Conservation (phyloP, 2,329 filamentous ascomycete genomes). For the Cercospora citrullina region DNA sequence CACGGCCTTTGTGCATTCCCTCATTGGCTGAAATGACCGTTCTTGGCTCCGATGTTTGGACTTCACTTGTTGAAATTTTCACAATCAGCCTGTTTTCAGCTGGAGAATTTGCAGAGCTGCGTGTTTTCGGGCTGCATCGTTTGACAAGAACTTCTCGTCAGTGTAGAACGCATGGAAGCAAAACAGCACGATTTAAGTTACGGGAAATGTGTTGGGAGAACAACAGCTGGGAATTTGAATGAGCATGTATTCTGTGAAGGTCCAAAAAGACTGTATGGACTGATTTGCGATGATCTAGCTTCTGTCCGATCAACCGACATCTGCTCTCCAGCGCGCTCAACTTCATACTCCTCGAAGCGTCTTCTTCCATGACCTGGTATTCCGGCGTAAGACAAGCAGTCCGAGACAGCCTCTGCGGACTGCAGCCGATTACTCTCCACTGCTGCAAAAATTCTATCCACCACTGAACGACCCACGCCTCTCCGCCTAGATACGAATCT, state of each 20-base stretch:
- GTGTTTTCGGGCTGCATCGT: too few species aligned
- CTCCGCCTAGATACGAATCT: neutral
- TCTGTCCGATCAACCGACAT: neutral
- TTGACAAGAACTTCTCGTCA: too few species aligned
- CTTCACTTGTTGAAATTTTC: neutral
- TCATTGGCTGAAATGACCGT: neutral
- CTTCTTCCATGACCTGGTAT: neutral
- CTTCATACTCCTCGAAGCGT: neutral
- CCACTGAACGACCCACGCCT: neutral
- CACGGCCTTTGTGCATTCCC: neutral
- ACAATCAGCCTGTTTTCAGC: neutral
- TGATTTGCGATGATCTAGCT: neutral
- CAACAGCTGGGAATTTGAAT: too few species aligned
- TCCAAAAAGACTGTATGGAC: neutral
- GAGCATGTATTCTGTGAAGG: too few species aligned
- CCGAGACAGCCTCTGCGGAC: neutral
- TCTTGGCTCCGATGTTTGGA: neutral
- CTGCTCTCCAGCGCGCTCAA: neutral
- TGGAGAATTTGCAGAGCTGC: neutral
- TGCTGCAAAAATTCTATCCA: neutral
- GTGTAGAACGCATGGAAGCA: too few species aligned
- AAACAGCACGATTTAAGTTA: too few species aligned
- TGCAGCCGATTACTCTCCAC: neutral
- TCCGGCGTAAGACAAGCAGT: neutral
- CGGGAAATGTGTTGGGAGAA: too few species aligned